These are phyloP conservation scores for Penicillium sp. DNA, from an alignment of 2,329 filamentous ascomycete species.

Conservation along the genomic window DNA sequence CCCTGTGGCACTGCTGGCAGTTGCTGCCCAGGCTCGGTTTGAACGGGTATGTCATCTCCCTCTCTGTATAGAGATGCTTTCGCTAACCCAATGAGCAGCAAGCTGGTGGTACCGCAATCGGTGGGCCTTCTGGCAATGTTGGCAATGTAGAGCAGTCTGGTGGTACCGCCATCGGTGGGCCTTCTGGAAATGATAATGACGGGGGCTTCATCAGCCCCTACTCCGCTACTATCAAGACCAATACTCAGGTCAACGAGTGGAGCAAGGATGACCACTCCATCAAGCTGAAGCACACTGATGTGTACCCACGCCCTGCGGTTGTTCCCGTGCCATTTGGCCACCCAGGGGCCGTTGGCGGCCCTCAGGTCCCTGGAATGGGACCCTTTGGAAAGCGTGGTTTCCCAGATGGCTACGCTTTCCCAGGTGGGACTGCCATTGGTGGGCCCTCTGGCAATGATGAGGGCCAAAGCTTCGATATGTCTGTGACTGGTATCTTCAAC, in stretches of 20 bases:
- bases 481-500: constrained; percentile 18
- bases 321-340: background rate
- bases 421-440: constrained; percentile 20
- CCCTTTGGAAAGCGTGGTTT: constrained; percentile 16
- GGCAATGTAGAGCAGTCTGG: background rate
- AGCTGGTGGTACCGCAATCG: constrained; percentile 18
- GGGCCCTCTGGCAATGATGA: constrained; percentile 25
- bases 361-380: constrained; percentile 12
- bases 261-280: constrained; percentile 24
- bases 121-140: constrained; percentile 1
- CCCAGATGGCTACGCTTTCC: background rate
- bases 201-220: constrained; percentile 16
- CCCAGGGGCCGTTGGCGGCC: background rate
- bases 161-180: constrained; percentile 19
- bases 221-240: constrained; percentile 11
- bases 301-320: constrained; percentile 1
- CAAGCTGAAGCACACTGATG: constrained; percentile 18
- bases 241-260: constrained; percentile 16
- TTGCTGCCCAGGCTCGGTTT: constrained; percentile 28
- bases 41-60: constrained; percentile 12
- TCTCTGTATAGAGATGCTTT: background rate
- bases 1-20: constrained; percentile 36
- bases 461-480: constrained; percentile 24
- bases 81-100: constrained; percentile 4
- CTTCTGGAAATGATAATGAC: constrained; percentile 17